These are phyloP conservation scores for Scedosporium minutisporum DNA, from an alignment of 2,329 filamentous ascomycete genomes.

Conservation along the genomic window DNA sequence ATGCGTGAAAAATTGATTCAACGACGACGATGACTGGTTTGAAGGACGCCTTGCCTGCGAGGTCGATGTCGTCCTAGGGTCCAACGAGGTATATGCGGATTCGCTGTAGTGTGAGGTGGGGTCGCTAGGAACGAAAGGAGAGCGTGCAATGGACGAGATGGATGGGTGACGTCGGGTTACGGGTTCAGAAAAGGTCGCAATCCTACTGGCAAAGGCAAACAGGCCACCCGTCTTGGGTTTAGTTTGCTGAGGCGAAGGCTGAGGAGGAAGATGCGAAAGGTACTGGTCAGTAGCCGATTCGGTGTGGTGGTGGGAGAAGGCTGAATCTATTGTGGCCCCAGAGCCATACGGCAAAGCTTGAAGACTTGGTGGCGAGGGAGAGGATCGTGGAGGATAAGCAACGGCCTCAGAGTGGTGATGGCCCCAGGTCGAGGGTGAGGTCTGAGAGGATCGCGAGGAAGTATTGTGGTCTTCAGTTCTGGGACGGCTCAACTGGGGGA, in stretches of 20 bases:
- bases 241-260: background rate
- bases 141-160: background rate
- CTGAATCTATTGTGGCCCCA: background rate
- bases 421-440: background rate
- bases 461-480: background rate
- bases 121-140: background rate
- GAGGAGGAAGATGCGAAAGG: background rate
- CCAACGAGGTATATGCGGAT: background rate
- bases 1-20: background rate
- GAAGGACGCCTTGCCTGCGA: background rate
- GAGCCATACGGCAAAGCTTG: background rate
- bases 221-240: background rate
- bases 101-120: background rate
- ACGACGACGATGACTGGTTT: constrained; percentile 7
- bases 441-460: background rate
- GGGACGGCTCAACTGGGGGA: background rate
- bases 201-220: background rate
- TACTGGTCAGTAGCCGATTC: background rate
- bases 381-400: background rate
- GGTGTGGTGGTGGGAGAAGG: background rate
- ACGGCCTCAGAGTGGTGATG: background rate
- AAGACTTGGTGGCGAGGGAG: background rate
- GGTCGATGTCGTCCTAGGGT: background rate
- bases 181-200: background rate
- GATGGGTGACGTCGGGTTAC: background rate